Conservation (phyloP, 805 yeast species). For the Yarrowia divulgata region DNA sequence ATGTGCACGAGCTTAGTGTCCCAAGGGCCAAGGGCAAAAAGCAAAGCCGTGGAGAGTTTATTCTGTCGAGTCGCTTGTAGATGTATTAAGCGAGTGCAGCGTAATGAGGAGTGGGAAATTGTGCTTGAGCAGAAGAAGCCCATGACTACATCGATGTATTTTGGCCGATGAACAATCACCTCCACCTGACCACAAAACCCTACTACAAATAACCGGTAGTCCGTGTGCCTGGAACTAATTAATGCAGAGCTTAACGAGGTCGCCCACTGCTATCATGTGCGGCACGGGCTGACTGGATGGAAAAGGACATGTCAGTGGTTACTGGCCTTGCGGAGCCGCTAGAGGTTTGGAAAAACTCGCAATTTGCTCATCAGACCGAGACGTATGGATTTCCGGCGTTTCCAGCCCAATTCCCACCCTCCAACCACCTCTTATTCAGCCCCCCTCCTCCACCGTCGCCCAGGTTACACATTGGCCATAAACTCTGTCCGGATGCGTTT, state of each 20-base stretch:
- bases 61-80: too few species aligned
- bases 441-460: not conserved
- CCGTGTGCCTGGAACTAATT: constrained; percentile 37
- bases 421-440: not conserved
- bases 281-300: not conserved
- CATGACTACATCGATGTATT: too few species aligned
- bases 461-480: constrained; percentile 15
- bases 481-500: constrained; percentile 31
- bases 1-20: too few species aligned
- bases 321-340: not conserved
- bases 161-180: too few species aligned
- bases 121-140: too few species aligned
- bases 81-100: too few species aligned
- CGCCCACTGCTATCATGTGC: constrained; percentile 16
- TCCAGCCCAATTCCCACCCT: too few species aligned
- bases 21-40: not conserved
- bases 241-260: constrained; percentile 24
- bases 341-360: too few species aligned
- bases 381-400: too few species aligned
- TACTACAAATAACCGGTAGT: not conserved
- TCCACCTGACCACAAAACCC: not conserved
- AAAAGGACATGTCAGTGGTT: not conserved
- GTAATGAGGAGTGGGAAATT: too few species aligned
- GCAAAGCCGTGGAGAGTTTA: not conserved
- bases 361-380: too few species aligned